A percentile compares a stretch with the other conserved stretches of the same genome.
phyloP scores from a whole-genome alignment of 192 early-diverging fungal species.

The Umbelopsis ramanniana region DNA sequence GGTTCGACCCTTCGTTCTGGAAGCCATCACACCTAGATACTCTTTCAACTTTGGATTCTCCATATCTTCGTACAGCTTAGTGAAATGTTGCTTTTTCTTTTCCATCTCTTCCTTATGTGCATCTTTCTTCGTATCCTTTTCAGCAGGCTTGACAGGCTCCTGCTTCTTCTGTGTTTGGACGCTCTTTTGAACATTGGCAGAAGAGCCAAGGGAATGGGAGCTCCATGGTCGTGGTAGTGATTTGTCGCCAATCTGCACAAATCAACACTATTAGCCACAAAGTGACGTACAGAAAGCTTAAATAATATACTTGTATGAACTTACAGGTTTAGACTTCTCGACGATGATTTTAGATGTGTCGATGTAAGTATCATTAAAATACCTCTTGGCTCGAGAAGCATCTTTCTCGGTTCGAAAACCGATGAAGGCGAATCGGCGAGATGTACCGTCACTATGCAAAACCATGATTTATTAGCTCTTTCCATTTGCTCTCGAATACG shows the following conservation, averaged over 20 bases:
- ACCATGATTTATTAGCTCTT: not conserved
- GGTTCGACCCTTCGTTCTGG: conserved; percentile 74
- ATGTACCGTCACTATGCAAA: conserved; percentile 66
- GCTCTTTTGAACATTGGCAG: conserved; percentile 55
- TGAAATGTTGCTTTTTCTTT: conserved; percentile 53
- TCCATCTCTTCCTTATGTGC: conserved; percentile 45
- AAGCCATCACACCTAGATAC: conserved; percentile 88
- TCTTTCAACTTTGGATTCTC: conserved; percentile 88
- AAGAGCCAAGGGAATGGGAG: conserved; percentile 82
- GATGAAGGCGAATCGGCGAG: conserved; percentile 91
- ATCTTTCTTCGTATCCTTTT: conserved; percentile 38
- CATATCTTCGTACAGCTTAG: conserved; percentile 58
- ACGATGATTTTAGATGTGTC: conserved; percentile 90
- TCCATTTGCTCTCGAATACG: not conserved
- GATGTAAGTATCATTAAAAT: conserved; percentile 93
- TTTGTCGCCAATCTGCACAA: conserved; percentile 74
- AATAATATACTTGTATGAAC: not conserved
- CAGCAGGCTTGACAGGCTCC: conserved; percentile 27
- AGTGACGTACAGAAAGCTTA: not conserved
- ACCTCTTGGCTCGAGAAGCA: conserved; percentile 75
- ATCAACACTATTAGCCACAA: not conserved
- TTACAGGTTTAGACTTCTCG: conserved; percentile 83
- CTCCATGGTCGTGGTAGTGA: conserved; percentile 90
- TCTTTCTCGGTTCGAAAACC: conserved; percentile 90
- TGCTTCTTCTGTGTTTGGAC: conserved; percentile 30